Base-by-base conservation (phyloP, 1,284 basidiomycete genomes). In the Moesziomyces aphidis region DNA sequence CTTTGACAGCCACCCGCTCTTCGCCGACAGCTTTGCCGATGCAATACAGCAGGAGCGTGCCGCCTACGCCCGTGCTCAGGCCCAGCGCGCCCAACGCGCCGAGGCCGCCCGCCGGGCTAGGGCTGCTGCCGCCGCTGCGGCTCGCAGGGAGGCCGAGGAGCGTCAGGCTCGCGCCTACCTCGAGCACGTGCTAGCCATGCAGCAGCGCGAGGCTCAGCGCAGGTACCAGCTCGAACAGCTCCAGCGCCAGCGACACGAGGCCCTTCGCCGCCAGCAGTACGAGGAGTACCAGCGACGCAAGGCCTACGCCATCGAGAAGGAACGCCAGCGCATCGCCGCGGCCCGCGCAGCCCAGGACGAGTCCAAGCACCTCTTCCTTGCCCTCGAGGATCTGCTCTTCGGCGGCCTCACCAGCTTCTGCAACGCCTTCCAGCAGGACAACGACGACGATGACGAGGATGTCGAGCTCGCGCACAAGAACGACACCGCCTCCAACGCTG, bases 281-380 rank as follows among this genome's bases (percentile, higher is more conserved):
- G 60, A 57, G 42, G 73, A 76, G 51, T 72, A 76, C 53, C 73
- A 72, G 64, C 68, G 68, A 17, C 60, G 73, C 45, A 72, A 71
- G 60, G 64, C 68, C 39, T 59, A 56, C 21, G 68, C 68, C 17
- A 71, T 71, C 50, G 62, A 71, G 55, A 71, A 66, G 57, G 73
- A 76, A 45, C 60, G 68, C 15, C 59, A 71, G 50, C 60, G 68
- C 45, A 68, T 72, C 34, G 64, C 63, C 31, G 59, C 61, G 5
- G 26, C 42, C 9, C 51, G 43, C 36, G 68, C 61, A 8, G 68
- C 68, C 1, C 51, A 76, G 58, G 55, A 68, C 50, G 57, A 72
- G 44, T 63, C 60, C 28, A 50, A 60, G 57, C 66, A 64, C 31
- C 64, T 72, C 64, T 72, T 72, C 61, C 62, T 72, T 21, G 68